Base-by-base conservation (phyloP, 2,329 filamentous ascomycete species). In the Fusarium sp. region DNA sequence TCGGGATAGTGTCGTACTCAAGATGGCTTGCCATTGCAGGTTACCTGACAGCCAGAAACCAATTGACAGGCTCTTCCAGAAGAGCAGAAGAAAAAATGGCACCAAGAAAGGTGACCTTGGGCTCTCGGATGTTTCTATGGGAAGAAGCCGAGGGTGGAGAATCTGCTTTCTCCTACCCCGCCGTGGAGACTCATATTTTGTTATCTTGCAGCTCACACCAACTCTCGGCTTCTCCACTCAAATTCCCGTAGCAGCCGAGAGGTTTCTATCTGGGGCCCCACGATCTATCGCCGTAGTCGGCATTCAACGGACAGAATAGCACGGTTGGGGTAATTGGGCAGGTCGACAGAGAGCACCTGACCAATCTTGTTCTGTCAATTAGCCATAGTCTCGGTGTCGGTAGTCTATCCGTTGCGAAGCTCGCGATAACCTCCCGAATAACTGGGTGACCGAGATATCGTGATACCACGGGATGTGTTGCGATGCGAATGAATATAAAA, bases 401-500 rank as follows among this genome's bases (percentile, higher is more conserved):
- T 24, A 24, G 40, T 17, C 40, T 43, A 46, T 21, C 52, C 52
- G 52, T 46, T 14, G 14, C 14, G 31, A 33, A 24, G 31, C 31
- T 33, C 33, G 40, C 17, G 38, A 46, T 31, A n/a, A 31, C 8
- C 40, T 46, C 31, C n/a, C 38, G 36, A 15, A 21, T 17, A 50
- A 7, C 11, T 22, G 33, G 33, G 14, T 22, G 13, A 42, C 34
- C 45, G 15, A 15, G 36, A 17, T 36, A 57, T 51, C 54, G 22
- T 43, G 54, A 51, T 17, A 31, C 10, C 22, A 43, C n/a, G 31
- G 38, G 21, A 38, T 24, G 15, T 14, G 26, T n/a, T 21, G 54
- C 14, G 26, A 22, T 21, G 54, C 14, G 34, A 43, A 28, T 17
- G 26, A 6, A 36, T 57, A 57, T 50, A 57, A 57, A 38, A 57